Base-by-base conservation (phyloP, 192 early-diverging fungal species). In the Backusella liffmaniae region DNA sequence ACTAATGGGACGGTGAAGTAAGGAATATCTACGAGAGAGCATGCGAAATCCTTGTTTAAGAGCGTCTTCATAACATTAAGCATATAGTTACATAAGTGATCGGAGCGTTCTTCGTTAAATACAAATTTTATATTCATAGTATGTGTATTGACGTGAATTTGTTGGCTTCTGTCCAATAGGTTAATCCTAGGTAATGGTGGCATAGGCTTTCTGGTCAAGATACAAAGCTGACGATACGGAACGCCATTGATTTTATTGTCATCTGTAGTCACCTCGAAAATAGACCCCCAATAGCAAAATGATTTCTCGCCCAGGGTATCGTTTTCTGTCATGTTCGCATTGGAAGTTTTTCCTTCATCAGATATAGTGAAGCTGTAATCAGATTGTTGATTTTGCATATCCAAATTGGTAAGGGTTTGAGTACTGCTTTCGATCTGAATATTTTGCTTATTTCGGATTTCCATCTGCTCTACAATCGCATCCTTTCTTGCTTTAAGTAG, bases 1-100 rank as follows among this genome's bases (percentile, higher is more conserved):
- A 76, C 67, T 3, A 88, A 68, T 3, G 91, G 92, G 1, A 82
- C 87, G n/a, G 91, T 30, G 36, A 92, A 81, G 26, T 84, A 88
- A 0, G 90, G 85, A 34, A 89, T 76, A n/a, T 85, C 77, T 10
- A 84, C 79, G n/a, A 84, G 51, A 3, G 79, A 39, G 76, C 91
- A 92, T 23, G 74, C 59, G 67, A 88, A 87, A 4, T 77, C 82
- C 69, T 80, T 81, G 29, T 85, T 80, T 41, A 84, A 72, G 4
- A 91, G 77, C 9, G 87, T 82, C 9, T 79, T 69, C 49, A 90
- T 80, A 7, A 88, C 37, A 12, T 82, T 76, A 4, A 91, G 70
- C 0, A 89, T 90, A 53, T 88, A 92, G n/a, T 83, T 75, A 3
- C 79, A 84, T 5, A 91, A 68, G 0, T 67, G 30, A 1, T 84